Evolutionary conservation across 2,329 filamentous ascomycete genomes (phyloP).

Genomic region (Stagonosporopsis rhizophila): DNA sequence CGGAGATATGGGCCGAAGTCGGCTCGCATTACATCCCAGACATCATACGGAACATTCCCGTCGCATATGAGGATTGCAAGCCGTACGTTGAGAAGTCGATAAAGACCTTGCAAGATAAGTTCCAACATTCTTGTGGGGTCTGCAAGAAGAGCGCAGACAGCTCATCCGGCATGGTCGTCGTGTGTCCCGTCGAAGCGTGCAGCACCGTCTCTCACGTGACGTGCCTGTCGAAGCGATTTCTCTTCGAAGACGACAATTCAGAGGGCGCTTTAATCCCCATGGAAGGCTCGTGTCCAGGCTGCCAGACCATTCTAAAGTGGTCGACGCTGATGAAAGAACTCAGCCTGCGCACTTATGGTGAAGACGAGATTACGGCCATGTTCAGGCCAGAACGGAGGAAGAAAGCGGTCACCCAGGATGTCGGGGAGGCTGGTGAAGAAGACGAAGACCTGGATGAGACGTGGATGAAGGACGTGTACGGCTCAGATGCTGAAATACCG

Average conservation of each 20-base stretch:
- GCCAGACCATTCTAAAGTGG: conserved; percentile 71
- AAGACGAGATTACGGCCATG: conserved; percentile 73
- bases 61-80: conserved; percentile 61
- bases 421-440: conserved; percentile 22
- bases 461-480: conserved; percentile 43
- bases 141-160: conserved; percentile 54
- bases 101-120: conserved; percentile 29
- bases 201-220: conserved; percentile 60
- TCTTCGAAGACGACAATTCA: conserved; percentile 50
- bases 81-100: conserved; percentile 61
- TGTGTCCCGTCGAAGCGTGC: conserved; percentile 61
- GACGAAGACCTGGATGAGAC: conserved; percentile 44
- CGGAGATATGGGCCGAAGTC: conserved; percentile 29
- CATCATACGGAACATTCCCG: conserved; percentile 54
- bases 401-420: conserved; percentile 36
- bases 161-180: conserved; percentile 53
- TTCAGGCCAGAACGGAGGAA: conserved; percentile 62
- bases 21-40: conserved; percentile 37
- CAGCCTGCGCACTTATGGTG: conserved; percentile 73
- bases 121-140: conserved; percentile 53
- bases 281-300: conserved; percentile 74
- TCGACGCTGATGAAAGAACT: conserved; percentile 81
- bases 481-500: conserved; percentile 31
- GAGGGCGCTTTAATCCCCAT: conserved; percentile 66
- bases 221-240: conserved; percentile 62